A percentile compares a stretch with the other conserved stretches of the same genome.
These are phyloP conservation scores for Rhododendron vialii DNA, from an alignment of 148 eudicot genomes.

Conservation along the genomic window DNA sequence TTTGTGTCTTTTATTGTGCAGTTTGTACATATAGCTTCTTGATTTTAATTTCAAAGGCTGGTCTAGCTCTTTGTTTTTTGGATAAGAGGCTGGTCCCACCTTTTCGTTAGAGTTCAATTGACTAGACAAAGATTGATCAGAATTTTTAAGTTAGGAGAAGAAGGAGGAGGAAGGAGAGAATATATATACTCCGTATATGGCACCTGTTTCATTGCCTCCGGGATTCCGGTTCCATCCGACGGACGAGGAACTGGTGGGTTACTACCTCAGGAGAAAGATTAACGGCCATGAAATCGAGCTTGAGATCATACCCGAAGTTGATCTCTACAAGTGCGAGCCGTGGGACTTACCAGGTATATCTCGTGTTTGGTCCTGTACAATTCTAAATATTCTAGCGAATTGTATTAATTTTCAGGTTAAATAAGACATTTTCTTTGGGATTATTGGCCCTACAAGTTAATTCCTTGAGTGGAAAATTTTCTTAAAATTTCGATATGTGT, in stretches of 20 bases:
- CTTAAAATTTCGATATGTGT: no score
- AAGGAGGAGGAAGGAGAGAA: not conserved
- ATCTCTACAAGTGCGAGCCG: conserved; percentile 89
- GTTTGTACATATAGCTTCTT: conserved; percentile 1
- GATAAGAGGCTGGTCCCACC: conserved; percentile 9
- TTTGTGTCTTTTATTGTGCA: not conserved
- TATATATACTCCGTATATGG: conserved; percentile 24
- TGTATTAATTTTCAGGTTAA: no score
- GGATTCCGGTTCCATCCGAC: conserved; percentile 86
- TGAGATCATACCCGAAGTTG: conserved; percentile 82
- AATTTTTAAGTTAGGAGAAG: not conserved
- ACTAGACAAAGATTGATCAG: not conserved
- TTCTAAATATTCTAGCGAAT: no score
- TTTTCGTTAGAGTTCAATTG: not conserved
- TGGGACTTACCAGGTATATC: conserved; percentile 79
- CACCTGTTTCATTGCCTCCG: conserved; percentile 84
- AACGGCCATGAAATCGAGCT: conserved; percentile 65
- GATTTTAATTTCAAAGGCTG: conserved; percentile 3
- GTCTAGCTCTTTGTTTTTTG: conserved; percentile 10
- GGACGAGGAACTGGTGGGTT: conserved; percentile 75
- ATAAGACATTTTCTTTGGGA: no score
- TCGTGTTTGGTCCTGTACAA: no score
- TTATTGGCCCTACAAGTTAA: no score
- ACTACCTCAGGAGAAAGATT: conserved; percentile 75
- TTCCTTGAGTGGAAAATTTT: no score